Conservation (phyloP, 2,329 filamentous ascomycete species). For the Hypomyces rosellus region DNA sequence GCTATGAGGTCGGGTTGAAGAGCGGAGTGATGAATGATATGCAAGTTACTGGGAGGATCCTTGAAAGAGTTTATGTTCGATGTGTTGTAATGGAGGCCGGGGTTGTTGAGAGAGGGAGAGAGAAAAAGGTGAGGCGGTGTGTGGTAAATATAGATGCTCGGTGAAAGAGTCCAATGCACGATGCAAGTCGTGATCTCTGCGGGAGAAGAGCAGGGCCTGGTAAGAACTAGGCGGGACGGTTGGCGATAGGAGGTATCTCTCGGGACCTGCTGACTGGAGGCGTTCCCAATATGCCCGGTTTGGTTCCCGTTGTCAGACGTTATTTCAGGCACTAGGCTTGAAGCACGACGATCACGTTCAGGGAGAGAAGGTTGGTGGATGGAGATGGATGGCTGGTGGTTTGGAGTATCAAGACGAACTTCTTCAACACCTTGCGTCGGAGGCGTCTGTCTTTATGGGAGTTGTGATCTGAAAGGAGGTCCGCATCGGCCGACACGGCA, state of each 20-base stretch:
- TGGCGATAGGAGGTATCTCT: constrained; percentile 9
- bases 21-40: neutral
- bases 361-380: constrained; percentile 2
- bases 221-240: constrained; percentile 11
- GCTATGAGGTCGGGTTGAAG: neutral
- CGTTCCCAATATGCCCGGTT: constrained; percentile 7
- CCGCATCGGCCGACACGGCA: constrained; percentile 19
- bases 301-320: constrained; percentile 9
- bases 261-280: constrained; percentile 10
- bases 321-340: neutral
- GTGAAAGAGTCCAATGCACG: neutral
- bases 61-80: neutral
- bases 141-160: neutral
- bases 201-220: constrained; percentile 6
- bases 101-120: neutral
- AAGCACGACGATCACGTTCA: constrained; percentile 6
- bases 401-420: constrained; percentile 12
- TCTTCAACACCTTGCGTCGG: constrained; percentile 18
- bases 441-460: constrained; percentile 14
- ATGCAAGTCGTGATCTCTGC: neutral
- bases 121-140: constrained; percentile 1
- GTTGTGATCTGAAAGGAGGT: constrained; percentile 12
- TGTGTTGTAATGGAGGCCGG: neutral
- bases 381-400: neutral
- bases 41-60: neutral